Percentiles rank a stretch among this genome's conserved stretches.
Evolutionary conservation across 176 grass and related monocot species (phyloP).

Genomic region (Puya raimondii): DNA sequence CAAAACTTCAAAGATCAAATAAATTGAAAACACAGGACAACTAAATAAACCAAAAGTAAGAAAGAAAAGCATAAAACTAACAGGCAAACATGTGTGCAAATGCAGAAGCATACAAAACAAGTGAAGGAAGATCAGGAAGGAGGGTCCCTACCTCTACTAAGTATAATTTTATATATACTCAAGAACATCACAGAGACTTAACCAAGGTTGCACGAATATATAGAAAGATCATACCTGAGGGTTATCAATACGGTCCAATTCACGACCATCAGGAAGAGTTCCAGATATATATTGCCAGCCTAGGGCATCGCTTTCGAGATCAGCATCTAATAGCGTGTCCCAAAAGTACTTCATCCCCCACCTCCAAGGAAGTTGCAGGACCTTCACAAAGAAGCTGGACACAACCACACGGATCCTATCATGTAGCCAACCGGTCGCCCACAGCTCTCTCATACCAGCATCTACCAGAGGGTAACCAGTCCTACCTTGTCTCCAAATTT

Average conservation of each 20-base stretch:
- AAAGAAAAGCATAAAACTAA: neutral
- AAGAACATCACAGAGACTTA: neutral
- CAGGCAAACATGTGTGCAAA: neutral
- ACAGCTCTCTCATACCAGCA: conserved; percentile 93
- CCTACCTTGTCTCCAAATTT: conserved; percentile 84
- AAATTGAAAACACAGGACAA: neutral
- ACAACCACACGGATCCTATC: conserved; percentile 93
- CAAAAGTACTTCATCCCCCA: conserved; percentile 99
- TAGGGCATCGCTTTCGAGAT: conserved; percentile 96
- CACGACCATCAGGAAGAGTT: conserved; percentile 77
- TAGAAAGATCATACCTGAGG: conserved; percentile 49
- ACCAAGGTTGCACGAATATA: conserved; percentile 4
- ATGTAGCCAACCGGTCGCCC: conserved; percentile 95
- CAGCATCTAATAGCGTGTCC: conserved; percentile 94
- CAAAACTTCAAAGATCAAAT: neutral
- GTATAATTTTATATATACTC: neutral
- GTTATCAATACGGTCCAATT: conserved; percentile 91
- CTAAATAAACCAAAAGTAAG: too few species aligned
- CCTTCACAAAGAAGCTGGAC: conserved; percentile 92
- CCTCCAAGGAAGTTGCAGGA: conserved; percentile 87
- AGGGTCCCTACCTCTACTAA: neutral
- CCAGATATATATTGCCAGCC: conserved; percentile 98
- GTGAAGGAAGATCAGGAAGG: neutral
- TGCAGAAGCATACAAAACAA: neutral
- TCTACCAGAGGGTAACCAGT: conserved; percentile 95